phyloP scores from a whole-genome alignment of 805 yeast genomes.

The Zygoascus bituminiphila region DNA sequence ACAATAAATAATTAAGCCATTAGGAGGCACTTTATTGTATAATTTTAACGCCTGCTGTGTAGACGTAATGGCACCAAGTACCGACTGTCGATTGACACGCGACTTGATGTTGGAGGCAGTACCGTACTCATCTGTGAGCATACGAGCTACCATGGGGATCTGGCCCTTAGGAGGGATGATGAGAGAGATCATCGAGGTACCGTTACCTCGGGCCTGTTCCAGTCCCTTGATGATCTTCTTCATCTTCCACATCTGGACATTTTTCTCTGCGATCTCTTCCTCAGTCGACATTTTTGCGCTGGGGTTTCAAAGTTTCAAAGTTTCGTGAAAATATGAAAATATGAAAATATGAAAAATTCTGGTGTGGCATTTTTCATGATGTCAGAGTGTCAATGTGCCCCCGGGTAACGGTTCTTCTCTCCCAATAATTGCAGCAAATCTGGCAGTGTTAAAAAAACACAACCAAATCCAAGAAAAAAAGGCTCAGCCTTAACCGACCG shows the following conservation, averaged over 20 bases:
- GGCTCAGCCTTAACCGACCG: background rate
- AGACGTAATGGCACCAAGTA: constrained; percentile 92
- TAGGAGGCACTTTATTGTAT: constrained; percentile 82
- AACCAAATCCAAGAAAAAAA: too few species aligned
- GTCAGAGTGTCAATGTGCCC: background rate
- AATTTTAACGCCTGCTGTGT: constrained; percentile 94
- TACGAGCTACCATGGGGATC: constrained; percentile 75
- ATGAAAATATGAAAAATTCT: background rate
- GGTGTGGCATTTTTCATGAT: background rate
- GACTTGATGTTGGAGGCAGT: constrained; percentile 98
- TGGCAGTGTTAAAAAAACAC: too few species aligned
- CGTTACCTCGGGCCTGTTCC: constrained; percentile 93
- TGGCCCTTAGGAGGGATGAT: constrained; percentile 95
- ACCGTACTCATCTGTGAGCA: constrained; percentile 97
- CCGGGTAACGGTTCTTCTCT: background rate
- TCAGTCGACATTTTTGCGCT: constrained; percentile 11
- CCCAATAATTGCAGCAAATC: too few species aligned
- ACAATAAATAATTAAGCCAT: constrained; percentile 94
- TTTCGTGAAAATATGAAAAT: background rate
- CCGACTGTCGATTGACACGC: constrained; percentile 93
- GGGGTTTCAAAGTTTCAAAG: background rate
- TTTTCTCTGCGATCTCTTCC: constrained; percentile 49
- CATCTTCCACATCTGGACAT: constrained; percentile 98
- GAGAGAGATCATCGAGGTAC: constrained; percentile 97
- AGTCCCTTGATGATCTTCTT: constrained; percentile 84